Evolutionary conservation across 2,329 filamentous ascomycete genomes (phyloP), one percentile per base, ranked within the genome.

Genomic region (Raffaelea ambrosiae): DNA sequence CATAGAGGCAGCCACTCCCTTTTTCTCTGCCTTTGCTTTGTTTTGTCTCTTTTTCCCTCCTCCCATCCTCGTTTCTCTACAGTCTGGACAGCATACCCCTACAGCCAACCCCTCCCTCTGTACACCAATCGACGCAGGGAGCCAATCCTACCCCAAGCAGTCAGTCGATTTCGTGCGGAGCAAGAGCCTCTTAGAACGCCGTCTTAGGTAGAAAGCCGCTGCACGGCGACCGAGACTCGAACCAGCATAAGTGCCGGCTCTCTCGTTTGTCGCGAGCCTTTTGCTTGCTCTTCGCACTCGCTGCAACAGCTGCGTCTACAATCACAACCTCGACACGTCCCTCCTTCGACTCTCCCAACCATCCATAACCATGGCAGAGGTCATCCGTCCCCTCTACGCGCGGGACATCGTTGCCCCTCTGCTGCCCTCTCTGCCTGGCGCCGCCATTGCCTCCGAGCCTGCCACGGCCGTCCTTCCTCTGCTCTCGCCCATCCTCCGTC

Each of bases 401-500:
- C 63, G 70, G 48, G 60, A 65, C 48, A 66, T 80, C 26, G 62
- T 84, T 29, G 69, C 72, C 14, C 74, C 77, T 43, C 67, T 84
- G 48, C 69, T 85, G 42, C 74, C 77, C 9, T 73, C 79, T 35
- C 66, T 85, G 33, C 77, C 78, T 11, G 71, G 76, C 21, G 78
- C 80, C 31, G 68, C 79, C 38, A 67, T 76, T 51, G 80, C 80
- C 22, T 70, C 74, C 16, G 65, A 76, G 50, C 79, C 81, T 1
- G 71, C 81, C 13, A 66, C 71, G 26, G 71, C 70, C 18, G 66
- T 83, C 41, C 65, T 84, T 4, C 77, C 78, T 22, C 69, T 79
- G 19, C 73, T 85, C 47, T 79, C 81, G 2, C 81, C 81, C 22
- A 83, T 84, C 49, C 70, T 84, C 31, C 74, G 81, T 40, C 81